Evolutionary conservation across 2,329 filamentous ascomycete genomes (phyloP).

Genomic region (Xenoacremonium recifei): DNA sequence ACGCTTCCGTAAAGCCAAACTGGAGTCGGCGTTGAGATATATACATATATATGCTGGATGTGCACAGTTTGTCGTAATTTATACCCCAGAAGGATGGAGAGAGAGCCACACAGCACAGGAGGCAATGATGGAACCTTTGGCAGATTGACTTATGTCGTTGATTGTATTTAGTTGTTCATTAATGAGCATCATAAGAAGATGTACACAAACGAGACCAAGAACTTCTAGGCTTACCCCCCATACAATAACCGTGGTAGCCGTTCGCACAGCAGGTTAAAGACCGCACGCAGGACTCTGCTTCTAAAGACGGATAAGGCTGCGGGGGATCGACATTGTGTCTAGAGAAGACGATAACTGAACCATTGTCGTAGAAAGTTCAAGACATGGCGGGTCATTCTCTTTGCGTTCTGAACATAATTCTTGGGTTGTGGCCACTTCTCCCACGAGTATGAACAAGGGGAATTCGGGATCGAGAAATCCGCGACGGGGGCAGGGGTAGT

Average conservation of each 20-base stretch:
- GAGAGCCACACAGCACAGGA: no score
- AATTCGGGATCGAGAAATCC: conserved; percentile 11
- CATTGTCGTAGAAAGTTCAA: not conserved
- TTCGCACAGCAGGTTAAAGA: no score
- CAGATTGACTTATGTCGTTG: conserved; percentile 24
- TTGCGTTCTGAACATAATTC: conserved; percentile 9
- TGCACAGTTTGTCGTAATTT: not conserved
- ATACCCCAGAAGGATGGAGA: no score
- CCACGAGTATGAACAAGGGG: conserved; percentile 10
- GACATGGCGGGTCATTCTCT: not conserved
- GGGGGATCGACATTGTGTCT: no score
- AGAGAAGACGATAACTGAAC: not conserved
- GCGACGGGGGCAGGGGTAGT: conserved; percentile 1
- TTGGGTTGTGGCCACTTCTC: not conserved
- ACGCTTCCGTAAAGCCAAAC: no score
- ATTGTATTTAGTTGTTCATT: conserved; percentile 30
- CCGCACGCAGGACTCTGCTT: no score
- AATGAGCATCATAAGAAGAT: conserved; percentile 22
- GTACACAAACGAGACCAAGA: conserved; percentile 6
- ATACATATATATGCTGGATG: not conserved
- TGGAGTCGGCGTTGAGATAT: not conserved
- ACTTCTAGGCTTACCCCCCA: not conserved
- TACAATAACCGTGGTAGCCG: no score
- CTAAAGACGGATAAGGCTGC: no score
- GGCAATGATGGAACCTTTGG: no score